A percentile compares a stretch with the other conserved stretches of the same genome.
These are phyloP conservation scores for Cyclocybe aegerita DNA, from an alignment of 768 basidiomycete genomes.

Conservation along the genomic window DNA sequence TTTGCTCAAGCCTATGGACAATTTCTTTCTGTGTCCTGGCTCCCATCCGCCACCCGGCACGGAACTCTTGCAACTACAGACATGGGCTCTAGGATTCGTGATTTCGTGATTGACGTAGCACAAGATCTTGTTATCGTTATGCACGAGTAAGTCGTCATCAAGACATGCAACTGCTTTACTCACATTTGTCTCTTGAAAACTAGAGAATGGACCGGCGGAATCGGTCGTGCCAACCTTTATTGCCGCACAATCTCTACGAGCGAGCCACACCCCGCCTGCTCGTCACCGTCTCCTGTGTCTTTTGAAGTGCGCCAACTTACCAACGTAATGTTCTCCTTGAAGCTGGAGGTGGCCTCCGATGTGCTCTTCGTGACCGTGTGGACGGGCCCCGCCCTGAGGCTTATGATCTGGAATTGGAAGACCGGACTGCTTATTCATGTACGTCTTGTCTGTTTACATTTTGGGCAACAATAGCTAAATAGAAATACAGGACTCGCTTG, in stretches of 20 bases:
- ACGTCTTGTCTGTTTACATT: not conserved
- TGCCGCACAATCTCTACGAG: constrained; percentile 5
- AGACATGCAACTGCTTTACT: no score
- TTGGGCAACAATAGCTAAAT: not conserved
- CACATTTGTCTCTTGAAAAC: no score
- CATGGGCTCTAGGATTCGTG: no score
- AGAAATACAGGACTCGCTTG: not conserved
- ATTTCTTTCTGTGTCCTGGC: no score
- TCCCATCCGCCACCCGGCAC: no score
- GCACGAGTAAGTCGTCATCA: no score
- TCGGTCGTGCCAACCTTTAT: not conserved
- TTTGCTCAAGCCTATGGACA: no score
- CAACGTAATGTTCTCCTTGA: not conserved
- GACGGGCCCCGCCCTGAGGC: not conserved
- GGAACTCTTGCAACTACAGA: no score
- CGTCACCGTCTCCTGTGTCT: not conserved
- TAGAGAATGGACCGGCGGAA: no score
- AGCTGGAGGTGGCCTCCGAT: constrained; percentile 4
- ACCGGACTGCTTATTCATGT: constrained; percentile 5
- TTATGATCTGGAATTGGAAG: constrained; percentile 11
- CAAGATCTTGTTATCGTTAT: no score
- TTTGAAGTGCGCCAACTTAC: not conserved
- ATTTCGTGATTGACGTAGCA: no score
- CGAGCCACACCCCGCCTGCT: not conserved
- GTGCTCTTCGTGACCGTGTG: constrained; percentile 1